A percentile compares a stretch with the other conserved stretches of the same genome.
Evolutionary conservation across 2,329 filamentous ascomycete species (phyloP).

Genomic region (Clonostachys byssicola): DNA sequence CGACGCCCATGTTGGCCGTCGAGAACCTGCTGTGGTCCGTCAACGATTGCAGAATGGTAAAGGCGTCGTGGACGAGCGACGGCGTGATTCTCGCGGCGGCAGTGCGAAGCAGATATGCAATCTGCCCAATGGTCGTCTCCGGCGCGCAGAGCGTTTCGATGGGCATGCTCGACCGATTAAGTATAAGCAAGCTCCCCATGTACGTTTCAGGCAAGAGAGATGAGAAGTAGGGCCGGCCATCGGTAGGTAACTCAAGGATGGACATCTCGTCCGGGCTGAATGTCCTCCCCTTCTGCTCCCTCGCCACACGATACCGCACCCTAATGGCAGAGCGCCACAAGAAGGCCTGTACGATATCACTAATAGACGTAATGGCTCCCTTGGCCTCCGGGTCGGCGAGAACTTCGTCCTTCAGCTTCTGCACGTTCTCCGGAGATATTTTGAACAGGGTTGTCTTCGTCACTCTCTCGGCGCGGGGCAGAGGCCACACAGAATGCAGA

Average conservation of each 20-base stretch:
- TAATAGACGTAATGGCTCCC: conserved; percentile 18
- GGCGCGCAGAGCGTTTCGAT: conserved; percentile 16
- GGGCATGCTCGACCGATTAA: conserved; percentile 15
- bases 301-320: conserved; percentile 24
- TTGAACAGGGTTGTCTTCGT: conserved; percentile 21
- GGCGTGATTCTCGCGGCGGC: conserved; percentile 15
- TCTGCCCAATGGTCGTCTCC: conserved; percentile 12
- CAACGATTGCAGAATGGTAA: conserved; percentile 15
- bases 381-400: conserved; percentile 14
- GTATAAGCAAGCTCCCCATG: conserved; percentile 18
- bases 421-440: conserved; percentile 18
- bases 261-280: conserved; percentile 14
- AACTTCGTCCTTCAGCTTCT: conserved; percentile 20
- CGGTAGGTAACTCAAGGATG: conserved; percentile 25
- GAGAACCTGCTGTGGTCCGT: conserved; percentile 14
- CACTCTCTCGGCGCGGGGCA: conserved; percentile 14
- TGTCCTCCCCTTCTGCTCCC: conserved; percentile 7
- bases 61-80: conserved; percentile 17
- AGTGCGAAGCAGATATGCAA: conserved; percentile 15
- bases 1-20: conserved; percentile 16
- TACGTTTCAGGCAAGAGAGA: conserved; percentile 17
- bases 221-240: conserved; percentile 20
- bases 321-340: conserved; percentile 28
- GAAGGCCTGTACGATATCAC: conserved; percentile 32
- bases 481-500: conserved; percentile 18